Percentiles rank a stretch among this genome's conserved stretches.
These are phyloP conservation scores for Hypoxylon sp. DNA, from an alignment of 2,329 filamentous ascomycete species.

Conservation along the genomic window DNA sequence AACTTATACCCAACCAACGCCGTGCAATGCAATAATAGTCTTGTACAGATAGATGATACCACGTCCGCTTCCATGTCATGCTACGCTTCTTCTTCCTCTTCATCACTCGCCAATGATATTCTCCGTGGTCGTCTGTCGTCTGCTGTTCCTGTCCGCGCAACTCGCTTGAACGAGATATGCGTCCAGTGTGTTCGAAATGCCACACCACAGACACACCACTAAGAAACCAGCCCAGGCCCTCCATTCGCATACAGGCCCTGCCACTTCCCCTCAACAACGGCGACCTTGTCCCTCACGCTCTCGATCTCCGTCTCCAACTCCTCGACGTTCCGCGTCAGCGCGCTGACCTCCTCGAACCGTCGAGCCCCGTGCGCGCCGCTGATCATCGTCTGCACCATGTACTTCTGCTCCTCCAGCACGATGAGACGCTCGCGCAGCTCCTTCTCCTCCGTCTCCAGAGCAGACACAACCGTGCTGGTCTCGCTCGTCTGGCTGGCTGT, in stretches of 20 bases:
- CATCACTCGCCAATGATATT: not conserved
- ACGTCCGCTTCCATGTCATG: not conserved
- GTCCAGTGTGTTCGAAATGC: no score
- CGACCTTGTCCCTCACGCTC: conserved; percentile 69
- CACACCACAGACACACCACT: no score
- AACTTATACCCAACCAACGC: conserved; percentile 37
- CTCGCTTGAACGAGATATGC: not conserved
- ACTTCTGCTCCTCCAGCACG: conserved; percentile 89
- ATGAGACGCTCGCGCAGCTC: conserved; percentile 80
- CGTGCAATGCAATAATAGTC: conserved; percentile 39
- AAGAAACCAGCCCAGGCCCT: conserved; percentile 20
- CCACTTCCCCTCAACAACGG: conserved; percentile 69
- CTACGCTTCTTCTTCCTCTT: not conserved
- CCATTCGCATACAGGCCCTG: conserved; percentile 58
- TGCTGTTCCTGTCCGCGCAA: not conserved
- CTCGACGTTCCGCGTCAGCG: conserved; percentile 80
- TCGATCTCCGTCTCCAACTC: conserved; percentile 84
- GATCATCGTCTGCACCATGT: conserved; percentile 88
- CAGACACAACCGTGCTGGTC: conserved; percentile 61
- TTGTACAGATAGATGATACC: conserved; percentile 4
- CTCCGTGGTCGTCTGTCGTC: not conserved
- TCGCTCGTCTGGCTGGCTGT: conserved; percentile 61
- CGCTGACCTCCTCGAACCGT: conserved; percentile 86
- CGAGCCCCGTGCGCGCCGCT: conserved; percentile 76
- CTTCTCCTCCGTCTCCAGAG: conserved; percentile 83